phyloP scores from a whole-genome alignment of 805 yeast genomes.

The Saccharomycopsis vini region DNA sequence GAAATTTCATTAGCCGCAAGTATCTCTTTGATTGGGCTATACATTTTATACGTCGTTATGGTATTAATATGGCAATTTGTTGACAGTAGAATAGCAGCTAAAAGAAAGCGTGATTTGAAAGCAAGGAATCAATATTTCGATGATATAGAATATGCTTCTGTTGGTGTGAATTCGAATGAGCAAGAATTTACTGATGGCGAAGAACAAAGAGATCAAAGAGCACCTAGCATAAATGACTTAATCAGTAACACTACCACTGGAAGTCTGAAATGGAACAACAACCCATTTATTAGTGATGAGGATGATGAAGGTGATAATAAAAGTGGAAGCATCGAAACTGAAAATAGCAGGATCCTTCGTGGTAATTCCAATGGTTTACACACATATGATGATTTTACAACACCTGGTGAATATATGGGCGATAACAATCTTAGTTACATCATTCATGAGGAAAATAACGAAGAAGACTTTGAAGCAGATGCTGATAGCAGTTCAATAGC shows the following conservation, averaged over 20 bases:
- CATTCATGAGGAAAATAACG: constrained; percentile 9
- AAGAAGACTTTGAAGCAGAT: constrained; percentile 1
- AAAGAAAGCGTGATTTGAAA: constrained; percentile 5
- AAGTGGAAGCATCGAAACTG: background rate
- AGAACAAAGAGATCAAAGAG: background rate
- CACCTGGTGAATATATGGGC: constrained; percentile 1
- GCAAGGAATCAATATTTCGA: constrained; percentile 14
- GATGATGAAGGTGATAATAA: background rate
- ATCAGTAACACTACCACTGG: background rate
- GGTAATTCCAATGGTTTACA: constrained; percentile 1
- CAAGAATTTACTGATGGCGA: background rate
- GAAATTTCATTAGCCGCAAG: constrained; percentile 49
- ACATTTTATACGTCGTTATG: constrained; percentile 49
- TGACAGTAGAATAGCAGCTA: background rate
- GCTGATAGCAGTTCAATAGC: background rate
- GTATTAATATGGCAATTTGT: constrained; percentile 36
- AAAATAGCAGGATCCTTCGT: constrained; percentile 2
- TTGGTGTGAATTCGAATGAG: background rate
- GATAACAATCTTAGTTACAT: constrained; percentile 3
- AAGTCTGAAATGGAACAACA: constrained; percentile 3
- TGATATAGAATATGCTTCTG: constrained; percentile 4
- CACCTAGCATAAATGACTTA: constrained; percentile 1
- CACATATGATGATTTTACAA: constrained; percentile 6
- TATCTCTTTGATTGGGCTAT: constrained; percentile 43
- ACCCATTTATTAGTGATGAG: constrained; percentile 8